Percentiles rank a stretch among this genome's conserved stretches.
Evolutionary conservation across 495 filamentous ascomycete species (phyloP).

Genomic region (Beverwykella pulmonaria): DNA sequence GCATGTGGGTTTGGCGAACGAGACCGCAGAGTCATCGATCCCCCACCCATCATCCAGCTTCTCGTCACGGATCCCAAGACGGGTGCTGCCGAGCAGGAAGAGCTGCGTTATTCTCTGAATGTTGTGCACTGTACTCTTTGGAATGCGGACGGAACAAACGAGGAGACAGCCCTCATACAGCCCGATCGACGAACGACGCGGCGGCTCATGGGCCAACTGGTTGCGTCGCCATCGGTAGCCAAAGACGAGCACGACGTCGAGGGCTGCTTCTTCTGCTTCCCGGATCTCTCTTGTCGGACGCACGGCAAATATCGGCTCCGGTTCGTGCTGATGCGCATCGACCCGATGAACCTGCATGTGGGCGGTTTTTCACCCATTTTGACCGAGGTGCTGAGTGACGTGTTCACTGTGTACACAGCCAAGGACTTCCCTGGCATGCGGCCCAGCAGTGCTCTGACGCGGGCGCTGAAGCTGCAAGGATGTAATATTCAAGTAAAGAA

Average conservation of each 20-base stretch:
- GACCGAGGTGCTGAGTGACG: conserved; percentile 69
- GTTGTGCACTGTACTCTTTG: conserved; percentile 82
- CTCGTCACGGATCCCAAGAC: conserved; percentile 67
- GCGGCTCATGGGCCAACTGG: conserved; percentile 77
- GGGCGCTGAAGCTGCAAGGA: conserved; percentile 71
- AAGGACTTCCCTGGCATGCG: conserved; percentile 97
- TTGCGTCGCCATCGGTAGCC: conserved; percentile 72
- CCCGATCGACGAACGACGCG: conserved; percentile 54
- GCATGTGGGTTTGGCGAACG: conserved; percentile 93
- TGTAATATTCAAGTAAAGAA: conserved; percentile 81
- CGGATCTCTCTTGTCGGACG: conserved; percentile 88
- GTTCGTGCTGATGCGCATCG: conserved; percentile 84
- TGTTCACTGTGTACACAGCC: conserved; percentile 89
- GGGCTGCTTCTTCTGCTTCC: conserved; percentile 92
- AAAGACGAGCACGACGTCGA: conserved; percentile 66
- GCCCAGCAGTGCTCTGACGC: conserved; percentile 68
- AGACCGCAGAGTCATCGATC: conserved; percentile 91
- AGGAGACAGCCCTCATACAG: conserved; percentile 57
- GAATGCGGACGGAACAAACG: conserved; percentile 61
- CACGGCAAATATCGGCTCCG: conserved; percentile 80
- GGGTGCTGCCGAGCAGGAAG: conserved; percentile 55
- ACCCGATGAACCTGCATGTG: conserved; percentile 51
- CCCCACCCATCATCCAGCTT: conserved; percentile 91
- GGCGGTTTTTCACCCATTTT: conserved; percentile 65
- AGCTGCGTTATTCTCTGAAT: conserved; percentile 73